Conservation (phyloP, 768 basidiomycete species). For the Kwoniella dejecticola region DNA sequence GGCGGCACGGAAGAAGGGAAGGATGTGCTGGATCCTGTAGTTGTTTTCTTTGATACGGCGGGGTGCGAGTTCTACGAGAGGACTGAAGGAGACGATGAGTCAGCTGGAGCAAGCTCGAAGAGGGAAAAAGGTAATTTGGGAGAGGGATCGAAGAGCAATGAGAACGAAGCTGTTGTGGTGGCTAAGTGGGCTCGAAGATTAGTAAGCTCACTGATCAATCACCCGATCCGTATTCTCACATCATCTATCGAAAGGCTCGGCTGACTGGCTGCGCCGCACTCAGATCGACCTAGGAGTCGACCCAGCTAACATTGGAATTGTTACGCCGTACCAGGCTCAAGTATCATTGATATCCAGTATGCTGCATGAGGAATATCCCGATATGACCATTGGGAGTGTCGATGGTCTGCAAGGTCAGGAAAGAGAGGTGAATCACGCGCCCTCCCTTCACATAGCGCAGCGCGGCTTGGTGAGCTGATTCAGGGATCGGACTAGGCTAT, state of each 20-base stretch:
- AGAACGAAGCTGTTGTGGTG: constrained; percentile 89
- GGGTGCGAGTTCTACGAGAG: constrained; percentile 93
- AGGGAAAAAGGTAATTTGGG: constrained; percentile 58
- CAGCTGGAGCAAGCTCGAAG: neutral
- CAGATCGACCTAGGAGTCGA: constrained; percentile 67
- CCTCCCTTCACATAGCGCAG: neutral
- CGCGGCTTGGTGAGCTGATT: neutral
- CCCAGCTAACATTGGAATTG: constrained; percentile 76
- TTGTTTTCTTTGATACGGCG: constrained; percentile 92
- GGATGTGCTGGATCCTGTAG: constrained; percentile 72
- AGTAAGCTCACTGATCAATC: constrained; percentile 62
- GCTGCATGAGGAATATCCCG: constrained; percentile 64
- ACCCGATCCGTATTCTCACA: too few species aligned
- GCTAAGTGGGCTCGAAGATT: constrained; percentile 77
- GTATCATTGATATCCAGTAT: constrained; percentile 79
- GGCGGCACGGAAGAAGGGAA: constrained; percentile 62
- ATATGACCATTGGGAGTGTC: constrained; percentile 87
- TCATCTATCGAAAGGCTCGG: too few species aligned
- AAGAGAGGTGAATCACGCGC: constrained; percentile 42
- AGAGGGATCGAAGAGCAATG: constrained; percentile 88
- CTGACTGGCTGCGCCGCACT: neutral
- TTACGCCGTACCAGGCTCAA: constrained; percentile 95
- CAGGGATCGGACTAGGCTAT: constrained; percentile 66
- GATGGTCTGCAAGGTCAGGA: constrained; percentile 98
- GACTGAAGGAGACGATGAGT: constrained; percentile 63